Base-by-base conservation (phyloP, 2,329 filamentous ascomycete genomes). In the Colletotrichum sp. region DNA sequence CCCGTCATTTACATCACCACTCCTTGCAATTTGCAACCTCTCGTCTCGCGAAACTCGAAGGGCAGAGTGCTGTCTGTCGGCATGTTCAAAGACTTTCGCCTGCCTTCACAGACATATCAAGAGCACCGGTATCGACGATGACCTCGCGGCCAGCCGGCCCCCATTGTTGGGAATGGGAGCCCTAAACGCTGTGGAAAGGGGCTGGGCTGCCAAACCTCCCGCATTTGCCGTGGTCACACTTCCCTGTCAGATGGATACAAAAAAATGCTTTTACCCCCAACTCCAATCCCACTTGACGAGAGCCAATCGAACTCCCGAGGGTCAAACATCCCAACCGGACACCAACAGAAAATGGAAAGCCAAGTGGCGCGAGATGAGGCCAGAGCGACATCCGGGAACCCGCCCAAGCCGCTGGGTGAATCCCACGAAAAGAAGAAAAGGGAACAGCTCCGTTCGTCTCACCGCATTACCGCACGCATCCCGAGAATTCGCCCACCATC, bases 171-270 rank as follows among this genome's bases (percentile, higher is more conserved):
- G 52, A 38, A 67, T 43, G 56, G 69, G 48, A 36, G 38, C 59
- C 62, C 62, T 38, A 43, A 48, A 28, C 64, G 26, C 24, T 38
- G 26, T 62, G 55, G 30, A 63, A 62, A 34, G 62, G 62, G 32
- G 38, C 69, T 55, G 32, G 32, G 38, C 69, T 55, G 26, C 52
- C 18, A 62, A 58, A 66, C 70, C 30, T 75, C 64, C 69, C 48
- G 64, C 69, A 52, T 74, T 69, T 74, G 52, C 68, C 55, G 56
- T 67, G 62, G 43, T 55, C 69, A 48, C 34, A 56, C 56, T 69
- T 75, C 73, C 73, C 73, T 75, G 70, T 74, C 65, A 64, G 48
- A 73, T 64, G 73, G 73, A 64, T 75, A 65, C 36, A 61, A 74
- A 59, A 48, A 75, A 75, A 24, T 24, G 26, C 38, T 62, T 58